Percentiles rank a stretch among this genome's conserved stretches.
These are phyloP conservation scores for Saksenaea vasiformis DNA, from an alignment of 371 early-diverging fungal species.

Conservation along the genomic window DNA sequence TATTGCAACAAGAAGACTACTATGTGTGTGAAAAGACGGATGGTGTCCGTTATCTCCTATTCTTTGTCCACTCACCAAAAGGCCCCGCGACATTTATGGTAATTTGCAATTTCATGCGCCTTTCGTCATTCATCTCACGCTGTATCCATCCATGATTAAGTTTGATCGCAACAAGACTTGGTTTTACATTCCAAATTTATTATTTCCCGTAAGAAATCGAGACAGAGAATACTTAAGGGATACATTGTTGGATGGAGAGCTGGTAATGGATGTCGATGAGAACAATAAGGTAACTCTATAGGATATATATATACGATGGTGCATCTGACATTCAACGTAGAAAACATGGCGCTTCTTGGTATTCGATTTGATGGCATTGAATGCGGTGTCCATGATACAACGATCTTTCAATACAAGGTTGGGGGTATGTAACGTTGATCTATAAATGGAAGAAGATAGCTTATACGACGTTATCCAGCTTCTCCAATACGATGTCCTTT, in stretches of 20 bases:
- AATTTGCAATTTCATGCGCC: conserved; percentile 11
- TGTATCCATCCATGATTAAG: conserved; percentile 44
- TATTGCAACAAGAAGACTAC: conserved; percentile 78
- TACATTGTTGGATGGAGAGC: conserved; percentile 81
- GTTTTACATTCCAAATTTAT: conserved; percentile 66
- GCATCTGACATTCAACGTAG: conserved; percentile 24
- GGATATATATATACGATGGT: not conserved
- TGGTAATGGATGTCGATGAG: conserved; percentile 63
- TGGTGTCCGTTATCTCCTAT: conserved; percentile 79
- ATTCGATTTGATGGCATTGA: conserved; percentile 70
- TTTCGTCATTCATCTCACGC: not conserved
- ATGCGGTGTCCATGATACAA: conserved; percentile 57
- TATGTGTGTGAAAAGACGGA: conserved; percentile 93
- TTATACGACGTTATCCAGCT: conserved; percentile 17
- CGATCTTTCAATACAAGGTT: conserved; percentile 67
- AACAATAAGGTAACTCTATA: conserved; percentile 23
- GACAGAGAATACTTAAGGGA: conserved; percentile 64
- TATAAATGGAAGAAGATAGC: not conserved
- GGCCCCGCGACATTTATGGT: conserved; percentile 70
- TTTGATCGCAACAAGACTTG: conserved; percentile 70
- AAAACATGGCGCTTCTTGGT: conserved; percentile 65
- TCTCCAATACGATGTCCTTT: conserved; percentile 67
- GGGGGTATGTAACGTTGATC: conserved; percentile 53
- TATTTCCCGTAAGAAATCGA: conserved; percentile 56
- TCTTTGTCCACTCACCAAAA: conserved; percentile 55